A percentile compares a stretch with the other conserved stretches of the same genome.
These are phyloP conservation scores for Podaxis sp. DNA, from an alignment of 768 basidiomycete genomes.

Conservation along the genomic window DNA sequence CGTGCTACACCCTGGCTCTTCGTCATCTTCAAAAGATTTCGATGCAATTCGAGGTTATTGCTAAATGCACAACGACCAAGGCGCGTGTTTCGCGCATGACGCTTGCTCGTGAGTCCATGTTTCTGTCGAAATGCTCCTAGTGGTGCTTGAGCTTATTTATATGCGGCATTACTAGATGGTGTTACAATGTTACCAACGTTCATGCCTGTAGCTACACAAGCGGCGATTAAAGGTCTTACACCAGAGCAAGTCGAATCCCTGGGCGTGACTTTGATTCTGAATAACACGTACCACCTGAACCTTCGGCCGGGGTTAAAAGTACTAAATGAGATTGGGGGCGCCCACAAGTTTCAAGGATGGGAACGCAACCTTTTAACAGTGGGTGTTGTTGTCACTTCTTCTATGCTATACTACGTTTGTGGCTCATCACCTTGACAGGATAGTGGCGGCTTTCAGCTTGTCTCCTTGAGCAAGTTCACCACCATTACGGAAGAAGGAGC, in stretches of 20 bases:
- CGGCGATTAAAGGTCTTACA: constrained; percentile 89
- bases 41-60: constrained; percentile 85
- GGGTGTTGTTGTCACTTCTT: constrained; percentile 21
- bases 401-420: not conserved
- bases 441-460: constrained; percentile 88
- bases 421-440: constrained; percentile 47
- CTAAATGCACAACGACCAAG: constrained; percentile 76
- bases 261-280: constrained; percentile 80
- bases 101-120: constrained; percentile 61
- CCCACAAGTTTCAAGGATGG: constrained; percentile 93
- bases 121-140: not conserved
- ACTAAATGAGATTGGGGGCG: constrained; percentile 74
- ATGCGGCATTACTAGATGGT: constrained; percentile 51
- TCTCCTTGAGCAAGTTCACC: constrained; percentile 81
- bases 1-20: constrained; percentile 20
- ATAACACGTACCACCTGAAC: constrained; percentile 90
- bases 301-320: constrained; percentile 80
- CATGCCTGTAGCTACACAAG: constrained; percentile 94
- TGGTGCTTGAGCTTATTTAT: not conserved
- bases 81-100: constrained; percentile 87
- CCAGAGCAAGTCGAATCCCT: constrained; percentile 80
- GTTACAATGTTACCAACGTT: constrained; percentile 84
- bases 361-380: constrained; percentile 81
- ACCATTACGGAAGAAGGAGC: constrained; percentile 90
- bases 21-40: constrained; percentile 22